Base-by-base conservation (phyloP, 2,329 filamentous ascomycete species). In the Neoascochyta sp. region DNA sequence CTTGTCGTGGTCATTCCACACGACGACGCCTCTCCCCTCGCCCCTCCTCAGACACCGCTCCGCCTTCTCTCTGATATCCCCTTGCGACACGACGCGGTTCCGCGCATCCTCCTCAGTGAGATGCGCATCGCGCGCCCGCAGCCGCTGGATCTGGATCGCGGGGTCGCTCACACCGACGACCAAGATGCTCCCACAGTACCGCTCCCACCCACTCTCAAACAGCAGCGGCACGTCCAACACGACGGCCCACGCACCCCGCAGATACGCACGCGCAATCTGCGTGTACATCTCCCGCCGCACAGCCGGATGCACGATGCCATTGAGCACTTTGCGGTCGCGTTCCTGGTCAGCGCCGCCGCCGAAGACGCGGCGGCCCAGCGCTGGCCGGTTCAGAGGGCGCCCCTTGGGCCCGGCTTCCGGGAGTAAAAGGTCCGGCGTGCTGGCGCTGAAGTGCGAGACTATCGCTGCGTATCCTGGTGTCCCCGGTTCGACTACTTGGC, bases 401-500 rank as follows among this genome's bases (percentile, higher is more conserved):
- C 83, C 83, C 50, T 77, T 78, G 28, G 80, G 78, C 30, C 67
- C 60, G 16, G 59, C 61, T 5, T 17, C 24, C 0, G 80, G 74
- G 3, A 89, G 73, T 0, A 96, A 78, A 1, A 98, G 76, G 36
- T 95, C 88, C 0, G 90, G 88, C 0, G 89, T 95, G 4, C 76
- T 84, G 16, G 86, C 74, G 1, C 74, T 76, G 62, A 98, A 98
- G 65, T 95, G 73, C 12, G 73, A 66, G 22, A 96, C 76, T 46
- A 98, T 95, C 39, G 82, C 79, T 27, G 75, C 69, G 71, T 96
- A 95, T 48, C 84, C 90, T 9, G 75, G 58, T 5, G 86, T 94
- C 16, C 92, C 92, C 1, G 92, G 92, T 62, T 94, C 87, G 60
- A 98, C 90, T 37, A 96, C 92, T 62, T 92, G 77, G 50, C 90